Evolutionary conservation across 2,329 filamentous ascomycete species (phyloP), one percentile per base, ranked within the genome.

Genomic region (Cytospora mali): DNA sequence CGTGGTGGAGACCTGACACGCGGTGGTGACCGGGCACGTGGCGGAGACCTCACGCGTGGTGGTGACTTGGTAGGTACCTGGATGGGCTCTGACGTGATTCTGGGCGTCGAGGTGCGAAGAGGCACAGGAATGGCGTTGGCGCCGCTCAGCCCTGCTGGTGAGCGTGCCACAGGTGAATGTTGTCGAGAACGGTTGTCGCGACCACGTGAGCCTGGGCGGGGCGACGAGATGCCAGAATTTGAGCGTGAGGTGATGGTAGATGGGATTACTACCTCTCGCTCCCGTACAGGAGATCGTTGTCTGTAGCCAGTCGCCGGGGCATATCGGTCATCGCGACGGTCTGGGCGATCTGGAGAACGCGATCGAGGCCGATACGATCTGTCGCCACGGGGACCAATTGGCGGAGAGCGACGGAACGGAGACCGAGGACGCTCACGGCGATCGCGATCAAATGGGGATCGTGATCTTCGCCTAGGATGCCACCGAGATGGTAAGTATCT

Each of bases 391-490:
- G 75, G 67, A 29, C 69, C 70, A 21, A 74, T 72, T 42, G 76
- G 75, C 0, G 79, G 74, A 4, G 76, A 76, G 54, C 78, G 74
- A 62, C 78, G 67, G 27, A 71, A 66, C 7, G 75, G 71, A 16
- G 75, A 75, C n/a, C 76, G 69, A 35, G 74, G 71, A 11, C 74
- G 78, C 64, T 84, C 81, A 69, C 81, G 75, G 9, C 74, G 78
- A 64, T 84, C 81, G 70, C 81, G 75, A 46, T 77, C 76, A 62
- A 77, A 79, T 1, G 84, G 83, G 35, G 84, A 86, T 54, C 84
- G 78, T 27, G 84, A 86, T 68, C 84, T 77, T 66, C 82, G 78
- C 72, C 81, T 83, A 66, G 66, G 62, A 35, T 64, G 28, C 58
- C 48, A 21, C 25, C 52, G 53, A 58, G 51, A 57, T 42, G 50